Conservation (phyloP, 2,329 filamentous ascomycete species). For the Amesomyces nigricolor region DNA sequence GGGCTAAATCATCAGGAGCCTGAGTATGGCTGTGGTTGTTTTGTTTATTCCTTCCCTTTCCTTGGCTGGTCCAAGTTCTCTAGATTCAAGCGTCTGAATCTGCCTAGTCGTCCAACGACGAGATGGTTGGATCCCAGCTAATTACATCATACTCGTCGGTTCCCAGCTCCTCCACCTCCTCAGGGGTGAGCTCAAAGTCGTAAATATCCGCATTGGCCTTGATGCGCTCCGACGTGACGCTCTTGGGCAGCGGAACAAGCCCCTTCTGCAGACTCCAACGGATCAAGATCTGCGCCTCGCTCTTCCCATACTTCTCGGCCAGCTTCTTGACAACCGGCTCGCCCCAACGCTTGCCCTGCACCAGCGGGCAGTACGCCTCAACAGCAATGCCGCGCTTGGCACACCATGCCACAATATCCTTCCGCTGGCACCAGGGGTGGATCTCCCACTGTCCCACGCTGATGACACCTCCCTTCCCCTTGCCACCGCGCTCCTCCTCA, state of each 20-base stretch:
- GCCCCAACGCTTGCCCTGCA: constrained; percentile 63
- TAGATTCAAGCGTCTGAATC: neutral
- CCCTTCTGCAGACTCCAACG: constrained; percentile 79
- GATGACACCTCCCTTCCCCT: constrained; percentile 64
- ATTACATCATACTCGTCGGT: constrained; percentile 29
- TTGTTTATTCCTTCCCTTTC: neutral
- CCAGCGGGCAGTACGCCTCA: constrained; percentile 58
- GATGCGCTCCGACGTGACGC: constrained; percentile 53
- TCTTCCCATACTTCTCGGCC: constrained; percentile 66
- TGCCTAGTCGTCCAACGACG: constrained; percentile 4
- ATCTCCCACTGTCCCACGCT: constrained; percentile 85
- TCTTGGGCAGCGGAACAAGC: constrained; percentile 60
- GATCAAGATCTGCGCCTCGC: constrained; percentile 70
- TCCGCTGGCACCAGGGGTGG: constrained; percentile 79
- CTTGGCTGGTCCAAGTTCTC: neutral
- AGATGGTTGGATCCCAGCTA: constrained; percentile 28
- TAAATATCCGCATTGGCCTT: constrained; percentile 57
- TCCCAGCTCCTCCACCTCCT: constrained; percentile 48
- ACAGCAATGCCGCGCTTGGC: constrained; percentile 55
- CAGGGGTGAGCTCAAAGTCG: constrained; percentile 53
- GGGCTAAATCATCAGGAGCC: neutral
- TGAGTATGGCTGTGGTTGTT: neutral
- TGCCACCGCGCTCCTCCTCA: constrained; percentile 54
- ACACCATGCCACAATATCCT: constrained; percentile 76
- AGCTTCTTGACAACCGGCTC: constrained; percentile 60